phyloP scores from a whole-genome alignment of 2,329 filamentous ascomycete genomes.

The Xylariomycetidae sp. region DNA sequence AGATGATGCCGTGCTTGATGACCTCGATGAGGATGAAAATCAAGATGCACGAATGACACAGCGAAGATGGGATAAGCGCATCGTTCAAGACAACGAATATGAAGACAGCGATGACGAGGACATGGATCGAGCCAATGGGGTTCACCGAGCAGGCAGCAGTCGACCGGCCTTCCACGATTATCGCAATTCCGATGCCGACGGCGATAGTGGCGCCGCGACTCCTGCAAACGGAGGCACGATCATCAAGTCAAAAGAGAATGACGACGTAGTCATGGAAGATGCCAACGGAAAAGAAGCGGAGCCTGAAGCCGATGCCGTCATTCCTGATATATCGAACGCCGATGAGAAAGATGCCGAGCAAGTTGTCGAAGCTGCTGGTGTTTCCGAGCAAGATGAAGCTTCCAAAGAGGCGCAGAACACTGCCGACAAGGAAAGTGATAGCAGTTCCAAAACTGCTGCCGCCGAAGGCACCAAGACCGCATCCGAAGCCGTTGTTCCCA shows the following conservation, averaged over 20 bases:
- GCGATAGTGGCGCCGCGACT: slow-evolving; percentile 34
- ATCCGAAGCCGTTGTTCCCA: too few relatives aligned
- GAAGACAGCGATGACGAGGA: slow-evolving; percentile 91
- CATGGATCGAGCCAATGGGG: slow-evolving; percentile 66
- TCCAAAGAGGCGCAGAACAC: slow-evolving; percentile 15
- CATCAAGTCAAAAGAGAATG: slow-evolving; percentile 32
- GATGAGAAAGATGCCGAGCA: slow-evolving; percentile 16
- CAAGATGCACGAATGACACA: slow-evolving; percentile 79
- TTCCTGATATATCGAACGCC: slow-evolving; percentile 21
- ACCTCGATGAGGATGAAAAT: slow-evolving; percentile 79
- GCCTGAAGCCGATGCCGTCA: slow-evolving; percentile 25
- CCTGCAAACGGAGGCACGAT: slow-evolving; percentile 30
- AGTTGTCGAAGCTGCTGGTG: slow-evolving; percentile 13
- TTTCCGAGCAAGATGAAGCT: slow-evolving; percentile 19
- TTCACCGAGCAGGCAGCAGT: slow-evolving; percentile 49
- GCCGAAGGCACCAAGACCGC: too few relatives aligned
- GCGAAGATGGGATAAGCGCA: slow-evolving; percentile 74
- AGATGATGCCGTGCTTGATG: slow-evolving; percentile 61
- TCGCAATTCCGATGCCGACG: slow-evolving; percentile 40
- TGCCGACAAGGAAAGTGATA: slow-evolving; percentile 21
- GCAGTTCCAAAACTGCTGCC: slow-evolving; percentile 11
- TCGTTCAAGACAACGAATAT: slow-evolving; percentile 73
- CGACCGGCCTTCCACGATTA: slow-evolving; percentile 49
- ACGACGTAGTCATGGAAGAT: slow-evolving; percentile 37
- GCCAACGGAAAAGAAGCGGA: slow-evolving; percentile 14